Evolutionary conservation across 2,329 filamentous ascomycete species (phyloP), one percentile per base, ranked within the genome.

Genomic region (Hymenotorrendiella dingleyae): DNA sequence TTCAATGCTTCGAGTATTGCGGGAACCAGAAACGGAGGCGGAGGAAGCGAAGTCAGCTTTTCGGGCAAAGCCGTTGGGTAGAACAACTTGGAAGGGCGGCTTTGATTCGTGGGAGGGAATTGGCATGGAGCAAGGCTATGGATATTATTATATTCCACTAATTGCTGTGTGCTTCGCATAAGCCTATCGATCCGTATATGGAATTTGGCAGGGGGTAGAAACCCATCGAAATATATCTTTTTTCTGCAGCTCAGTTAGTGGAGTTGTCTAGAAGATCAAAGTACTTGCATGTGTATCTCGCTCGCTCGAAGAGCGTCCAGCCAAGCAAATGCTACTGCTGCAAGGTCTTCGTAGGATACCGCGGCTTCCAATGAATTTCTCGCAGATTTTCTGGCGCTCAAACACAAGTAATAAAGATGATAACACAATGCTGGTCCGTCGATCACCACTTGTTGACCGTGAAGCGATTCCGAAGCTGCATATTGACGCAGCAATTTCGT

Each of bases 141-240:
- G 20, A 36, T 28, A 6, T 50, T 26, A 34, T 61, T 46, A 43
- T 58, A 61, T 17, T 49, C 35, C 10, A 46, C 42, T 19, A 60
- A 40, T 34, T 49, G 49, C n/a, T 46, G 41, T 22, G 60, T 60
- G 22, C 52, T 45, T 14, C 28, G 39, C 14, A 46, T 33, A 17
- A 60, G 47, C 16, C 59, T 54, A 16, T 50, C 33, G 1, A 54
- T 44, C 38, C 60, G 46, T n/a, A 48, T 52, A 29, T 54, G 35
- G 22, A 55, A 40, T 39, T 63, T 63, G n/a, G 49, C 45, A 19
- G 46, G 22, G 29, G 91, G 91, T 1, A 97, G 71, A 43, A 78
- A 82, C 11, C 89, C 89, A 62, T 97, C 91, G 55, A 97, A 96
- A 60, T 84, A 89, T 40, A 96, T 84, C 35, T 73, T 78, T 45